Conservation (phyloP, 1,284 basidiomycete genomes). For the Ustilago lituana region DNA sequence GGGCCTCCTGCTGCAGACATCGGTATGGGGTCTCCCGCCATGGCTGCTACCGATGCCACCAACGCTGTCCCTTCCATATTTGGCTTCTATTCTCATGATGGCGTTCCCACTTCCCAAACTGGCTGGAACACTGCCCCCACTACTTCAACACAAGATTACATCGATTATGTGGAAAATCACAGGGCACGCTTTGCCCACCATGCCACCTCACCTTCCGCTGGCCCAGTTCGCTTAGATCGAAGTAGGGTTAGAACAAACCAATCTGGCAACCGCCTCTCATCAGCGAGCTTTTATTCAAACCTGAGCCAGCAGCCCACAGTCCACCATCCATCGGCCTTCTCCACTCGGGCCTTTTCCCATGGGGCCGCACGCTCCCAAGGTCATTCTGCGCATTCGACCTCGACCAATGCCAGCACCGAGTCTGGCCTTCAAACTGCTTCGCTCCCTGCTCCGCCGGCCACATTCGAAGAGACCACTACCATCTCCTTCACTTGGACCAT, state of each 20-base stretch:
- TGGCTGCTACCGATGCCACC: constrained; percentile 17
- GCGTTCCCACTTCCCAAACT: neutral
- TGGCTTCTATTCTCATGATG: constrained; percentile 43
- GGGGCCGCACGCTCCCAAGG: neutral
- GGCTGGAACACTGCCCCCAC: no score
- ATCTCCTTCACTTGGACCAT: constrained; percentile 61
- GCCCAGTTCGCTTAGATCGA: no score
- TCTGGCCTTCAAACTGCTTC: constrained; percentile 8
- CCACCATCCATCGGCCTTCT: no score
- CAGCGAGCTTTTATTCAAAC: constrained; percentile 13
- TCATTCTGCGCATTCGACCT: no score
- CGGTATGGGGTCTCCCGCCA: neutral
- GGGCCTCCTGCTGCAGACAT: no score
- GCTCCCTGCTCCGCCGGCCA: constrained; percentile 16
- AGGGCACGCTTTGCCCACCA: no score
- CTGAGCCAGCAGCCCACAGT: neutral
- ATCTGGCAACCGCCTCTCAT: neutral
- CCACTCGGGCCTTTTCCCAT: no score
- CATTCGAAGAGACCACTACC: constrained; percentile 56
- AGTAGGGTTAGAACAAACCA: no score
- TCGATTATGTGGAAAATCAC: no score
- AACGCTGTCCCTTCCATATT: constrained; percentile 36
- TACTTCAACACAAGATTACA: no score
- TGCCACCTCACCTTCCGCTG: neutral
- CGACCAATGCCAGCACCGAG: constrained; percentile 1